Conservation (phyloP, 805 yeast genomes). For the Ogataea parapolymorpha region DNA sequence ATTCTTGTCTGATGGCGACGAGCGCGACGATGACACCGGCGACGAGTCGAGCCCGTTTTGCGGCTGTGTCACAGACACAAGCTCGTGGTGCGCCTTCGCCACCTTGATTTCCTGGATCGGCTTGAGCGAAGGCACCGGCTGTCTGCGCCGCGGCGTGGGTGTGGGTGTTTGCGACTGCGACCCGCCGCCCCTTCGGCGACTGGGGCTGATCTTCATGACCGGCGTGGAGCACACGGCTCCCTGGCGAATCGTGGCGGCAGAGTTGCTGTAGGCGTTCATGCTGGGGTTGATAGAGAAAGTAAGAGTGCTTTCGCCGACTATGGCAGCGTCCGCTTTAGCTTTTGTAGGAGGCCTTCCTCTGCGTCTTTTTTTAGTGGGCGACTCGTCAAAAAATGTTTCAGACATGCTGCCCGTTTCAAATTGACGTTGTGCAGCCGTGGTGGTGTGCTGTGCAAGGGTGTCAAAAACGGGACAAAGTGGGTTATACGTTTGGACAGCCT, state of each 20-base stretch:
- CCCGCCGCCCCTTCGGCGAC: slow-evolving; percentile 15
- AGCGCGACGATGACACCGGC: slow-evolving; percentile 12
- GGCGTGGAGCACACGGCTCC: slow-evolving; percentile 31
- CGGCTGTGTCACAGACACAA: slow-evolving; percentile 19
- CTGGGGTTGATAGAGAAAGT: slow-evolving; percentile 20
- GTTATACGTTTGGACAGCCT: no score
- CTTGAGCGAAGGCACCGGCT: slow-evolving; percentile 3
- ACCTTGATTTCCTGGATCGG: slow-evolving; percentile 13
- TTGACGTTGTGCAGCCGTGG: background rate
- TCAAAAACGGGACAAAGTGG: background rate
- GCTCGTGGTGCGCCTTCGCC: slow-evolving; percentile 21
- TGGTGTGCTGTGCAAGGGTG: background rate
- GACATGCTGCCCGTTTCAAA: slow-evolving; percentile 15
- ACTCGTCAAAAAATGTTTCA: slow-evolving; percentile 16
- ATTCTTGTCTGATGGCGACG: slow-evolving; percentile 15
- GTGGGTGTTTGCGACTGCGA: slow-evolving; percentile 10
- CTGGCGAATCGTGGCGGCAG: slow-evolving; percentile 30
- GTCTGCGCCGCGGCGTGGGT: slow-evolving; percentile 8
- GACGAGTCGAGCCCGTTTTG: slow-evolving; percentile 15
- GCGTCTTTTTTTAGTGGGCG: slow-evolving; percentile 25
- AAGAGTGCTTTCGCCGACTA: slow-evolving; percentile 28
- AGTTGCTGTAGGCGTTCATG: slow-evolving; percentile 24
- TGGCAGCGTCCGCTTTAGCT: slow-evolving; percentile 14
- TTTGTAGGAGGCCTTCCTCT: slow-evolving; percentile 32
- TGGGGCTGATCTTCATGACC: slow-evolving; percentile 33